A percentile compares a stretch with the other conserved stretches of the same genome.
phyloP scores from a whole-genome alignment of 2,329 filamentous ascomycete genomes.

The Penicillium crustosum region DNA sequence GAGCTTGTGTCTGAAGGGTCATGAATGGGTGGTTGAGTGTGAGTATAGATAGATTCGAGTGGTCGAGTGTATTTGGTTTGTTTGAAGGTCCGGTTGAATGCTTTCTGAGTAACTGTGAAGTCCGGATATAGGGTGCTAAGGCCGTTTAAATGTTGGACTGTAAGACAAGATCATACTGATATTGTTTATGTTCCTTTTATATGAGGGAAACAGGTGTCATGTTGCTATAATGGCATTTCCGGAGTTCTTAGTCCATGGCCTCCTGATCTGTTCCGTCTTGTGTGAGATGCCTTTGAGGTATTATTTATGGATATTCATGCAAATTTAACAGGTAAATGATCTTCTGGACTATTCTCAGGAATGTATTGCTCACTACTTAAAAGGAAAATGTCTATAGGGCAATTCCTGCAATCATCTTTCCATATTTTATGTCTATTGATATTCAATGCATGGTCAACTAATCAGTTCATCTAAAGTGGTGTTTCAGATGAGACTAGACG shows the following conservation, averaged over 20 bases:
- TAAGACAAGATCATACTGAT: neutral
- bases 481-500: neutral
- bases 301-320: neutral
- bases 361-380: neutral
- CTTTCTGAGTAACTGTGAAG: neutral
- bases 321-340: neutral
- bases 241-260: neutral
- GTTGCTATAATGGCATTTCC: neutral
- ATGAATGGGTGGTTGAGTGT: neutral
- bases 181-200: neutral
- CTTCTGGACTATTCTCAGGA: neutral
- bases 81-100: neutral
- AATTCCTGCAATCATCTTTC: neutral
- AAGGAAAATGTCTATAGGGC: neutral
- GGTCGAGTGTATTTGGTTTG: neutral
- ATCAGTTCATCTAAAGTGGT: neutral
- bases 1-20: too few relatives aligned
- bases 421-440: neutral
- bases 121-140: neutral
- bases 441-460: neutral
- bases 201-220: constrained; percentile 1
- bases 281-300: neutral
- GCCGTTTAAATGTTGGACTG: neutral
- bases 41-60: neutral
- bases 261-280: constrained; percentile 2